Evolutionary conservation across 306 rosid genomes (phyloP), one percentile per base, ranked within the genome.

Genomic region (Cicer pinnatifidum): DNA sequence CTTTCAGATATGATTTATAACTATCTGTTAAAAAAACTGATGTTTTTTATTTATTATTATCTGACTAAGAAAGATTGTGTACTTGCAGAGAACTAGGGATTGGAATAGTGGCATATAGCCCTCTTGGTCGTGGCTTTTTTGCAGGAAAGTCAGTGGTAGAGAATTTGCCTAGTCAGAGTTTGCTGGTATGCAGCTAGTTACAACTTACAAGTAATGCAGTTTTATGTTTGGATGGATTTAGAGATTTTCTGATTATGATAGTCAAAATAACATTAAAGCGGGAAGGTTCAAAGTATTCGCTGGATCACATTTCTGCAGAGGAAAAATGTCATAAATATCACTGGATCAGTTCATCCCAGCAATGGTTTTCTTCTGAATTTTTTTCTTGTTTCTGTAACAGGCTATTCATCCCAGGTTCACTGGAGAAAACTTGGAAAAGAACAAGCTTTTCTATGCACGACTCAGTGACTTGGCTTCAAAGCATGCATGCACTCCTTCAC

Each of bases 71-170:
- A 70, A 33, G n/a, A 44, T 53, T 12, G 23, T 48, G 41, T 37
- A 20, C 54, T 71, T 58, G 43, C 75, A 90, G 91, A 66, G 86
- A 90, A 59, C 86, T 90, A 11, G 96, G 93, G 68, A 90, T 86
- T 35, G 93, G 90, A 46, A 85, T 90, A 47, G 93, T 90, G 13
- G 85, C 90, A 38, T 88, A 88, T 73, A 85, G 91, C 72, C 91
- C 96, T 40, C 93, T 90, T 47, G 91, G 93, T 15, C 84, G 89
- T 5, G 96, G 96, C 7, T 88, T 90, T 62, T 86, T 90, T 8
- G 67, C 88, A 1, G 96, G 96, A 61, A 90, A 88, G 75, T 92
- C 90, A 7, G 89, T 83, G 67, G 63, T 68, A 35, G 91, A 88
- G 65, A 71, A 76, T 46, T 76, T 90, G 78, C 86, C 91, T 37